Base-by-base conservation (phyloP, 2,329 filamentous ascomycete species). In the Monosporascus sp. region DNA sequence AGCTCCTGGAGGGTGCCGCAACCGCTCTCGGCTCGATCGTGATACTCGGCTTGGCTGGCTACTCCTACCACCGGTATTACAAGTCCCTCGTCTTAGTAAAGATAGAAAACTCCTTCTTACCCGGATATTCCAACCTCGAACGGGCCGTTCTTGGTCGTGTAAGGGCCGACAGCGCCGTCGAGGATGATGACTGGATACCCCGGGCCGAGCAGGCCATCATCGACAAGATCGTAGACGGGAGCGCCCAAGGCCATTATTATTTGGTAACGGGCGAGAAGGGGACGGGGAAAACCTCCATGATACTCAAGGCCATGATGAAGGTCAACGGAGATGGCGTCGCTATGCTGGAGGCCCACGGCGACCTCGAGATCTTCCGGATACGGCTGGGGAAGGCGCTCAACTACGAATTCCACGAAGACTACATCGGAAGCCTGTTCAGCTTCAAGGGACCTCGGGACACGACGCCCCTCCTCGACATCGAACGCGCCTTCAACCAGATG, bases 401-500 rank as follows among this genome's bases (percentile, higher is more conserved):
- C 69, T 97, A 91, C 69, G 94, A 97, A 68, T 97, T 88, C 64
- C 91, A 97, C 67, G 93, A 97, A 73, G 93, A 97, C 75, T 96
- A 95, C 66, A 96, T 97, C 58, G 93, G 93, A 46, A 90, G 89
- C 8, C 86, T 97, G 52, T 97, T 97, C 71, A 96, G 90, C 54
- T 96, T 97, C 66, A 85, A 89, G 37, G 93, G 93, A 0, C 94
- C 94, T 0, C 83, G 93, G 45, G 94, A 97, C 64, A 92, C 90
- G 5, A 95, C 90, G 0, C 91, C 93, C 3, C 77, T 97, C 34
- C 80, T 97, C 2, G 93, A 97, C 67, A 96, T 97, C 58, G 93
- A 97, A 68, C 85, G 93, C 27, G 93, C 94, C 0, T 87, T 97
- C 68, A 97, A 97, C 78, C 97, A 97, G 72, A 77, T 97, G 19